Evolutionary conservation across 345 rosid species (phyloP).

Genomic region (Lepidium aucheri): DNA sequence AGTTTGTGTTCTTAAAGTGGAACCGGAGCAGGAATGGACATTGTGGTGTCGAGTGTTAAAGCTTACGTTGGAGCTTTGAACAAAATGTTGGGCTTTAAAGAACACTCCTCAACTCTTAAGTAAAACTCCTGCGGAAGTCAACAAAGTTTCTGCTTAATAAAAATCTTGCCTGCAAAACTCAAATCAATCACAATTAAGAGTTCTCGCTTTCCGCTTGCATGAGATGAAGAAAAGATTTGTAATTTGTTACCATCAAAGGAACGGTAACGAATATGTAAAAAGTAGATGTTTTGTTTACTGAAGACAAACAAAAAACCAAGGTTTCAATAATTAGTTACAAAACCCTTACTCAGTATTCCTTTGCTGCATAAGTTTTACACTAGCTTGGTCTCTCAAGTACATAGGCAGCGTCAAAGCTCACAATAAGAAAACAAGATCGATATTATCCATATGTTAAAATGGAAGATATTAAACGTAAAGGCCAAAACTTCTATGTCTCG

Average conservation of each 20-base stretch:
- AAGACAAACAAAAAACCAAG: background rate
- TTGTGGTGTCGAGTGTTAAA: slow-evolving; percentile 77
- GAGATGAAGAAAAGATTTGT: background rate
- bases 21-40: slow-evolving; percentile 68
- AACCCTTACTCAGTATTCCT: too few species aligned
- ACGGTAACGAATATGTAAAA: background rate
- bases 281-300: background rate
- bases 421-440: background rate
- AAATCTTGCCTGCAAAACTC: background rate
- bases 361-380: too few species aligned
- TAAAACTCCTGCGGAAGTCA: slow-evolving; percentile 19
- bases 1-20: slow-evolving; percentile 40
- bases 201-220: background rate
- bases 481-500: slow-evolving; percentile 1
- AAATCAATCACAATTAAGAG: background rate
- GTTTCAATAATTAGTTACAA: background rate
- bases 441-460: background rate
- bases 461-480: background rate
- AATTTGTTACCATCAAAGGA: background rate
- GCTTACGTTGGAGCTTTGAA: slow-evolving; percentile 78
- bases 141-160: slow-evolving; percentile 29
- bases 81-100: slow-evolving; percentile 61
- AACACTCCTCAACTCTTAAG: slow-evolving; percentile 5
- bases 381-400: too few species aligned
- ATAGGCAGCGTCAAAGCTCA: background rate